Evolutionary conservation across 345 rosid genomes (phyloP), one percentile per base, ranked within the genome.

Genomic region (Hevea brasiliensis): DNA sequence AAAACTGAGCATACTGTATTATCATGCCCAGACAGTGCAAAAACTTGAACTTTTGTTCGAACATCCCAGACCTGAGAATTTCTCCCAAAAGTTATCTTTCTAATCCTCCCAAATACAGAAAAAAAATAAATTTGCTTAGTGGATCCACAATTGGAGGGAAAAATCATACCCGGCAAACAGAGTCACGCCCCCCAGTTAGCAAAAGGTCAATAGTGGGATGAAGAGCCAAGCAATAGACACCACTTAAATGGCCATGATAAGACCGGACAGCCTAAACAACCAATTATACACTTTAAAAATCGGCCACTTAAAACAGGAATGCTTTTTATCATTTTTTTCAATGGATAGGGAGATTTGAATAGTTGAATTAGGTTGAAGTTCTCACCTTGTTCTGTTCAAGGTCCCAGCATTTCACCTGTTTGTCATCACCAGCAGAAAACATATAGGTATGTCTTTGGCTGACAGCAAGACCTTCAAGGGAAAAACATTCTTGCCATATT

Each of bases 361-460:
- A 15, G 4, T 47, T 32, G 18, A 21, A 44, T 4, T 54, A 44
- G 64, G 55, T 50, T 26, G 51, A 57, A 72, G 47, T 71, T 51
- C 81, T 76, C 29, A 92, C 99, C 97, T 96, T 96, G 76, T 96
- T 93, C 81, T 96, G 99, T 76, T 96, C 99, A 83, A 96, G 99
- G 73, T 96, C 99, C 98, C 98, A 96, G 75, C 99, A 96, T 82
- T 96, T 96, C 72, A 96, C 99, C 88, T 90, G 98, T 65, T 96
- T 96, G 81, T 96, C 99, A 79, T 96, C 99, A 70, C 99, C 99
- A 76, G 99, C 97, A 63, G 98, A 96, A 80, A 93, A 96, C 98
- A 96, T 89, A 78, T 93, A 96, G 8, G 99, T 91, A 73, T 90
- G 94, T 74, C 84, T 88, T 76, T 59, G 86, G 80, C 99, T 96